Percentiles rank a stretch among this genome's conserved stretches.
Conservation (phyloP, 2,329 filamentous ascomycete genomes). For the Calcarisporium arbuscula region DNA sequence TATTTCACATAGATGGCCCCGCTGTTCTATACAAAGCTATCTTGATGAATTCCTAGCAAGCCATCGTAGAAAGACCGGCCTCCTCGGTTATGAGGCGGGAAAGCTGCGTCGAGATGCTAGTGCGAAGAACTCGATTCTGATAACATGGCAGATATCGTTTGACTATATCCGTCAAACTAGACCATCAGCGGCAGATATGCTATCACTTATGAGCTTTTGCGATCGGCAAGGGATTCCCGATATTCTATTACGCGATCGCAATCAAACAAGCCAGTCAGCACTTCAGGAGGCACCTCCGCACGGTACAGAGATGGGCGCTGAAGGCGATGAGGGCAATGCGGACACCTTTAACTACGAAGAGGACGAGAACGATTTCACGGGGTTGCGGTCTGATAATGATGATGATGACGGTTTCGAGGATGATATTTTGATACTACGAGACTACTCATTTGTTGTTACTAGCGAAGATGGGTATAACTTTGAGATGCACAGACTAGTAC, state of each 20-base stretch:
- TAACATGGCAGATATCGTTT: constrained; percentile 27
- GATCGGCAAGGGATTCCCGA: constrained; percentile 23
- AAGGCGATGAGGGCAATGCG: constrained; percentile 6
- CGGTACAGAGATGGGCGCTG: too few relatives aligned
- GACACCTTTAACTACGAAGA: background rate
- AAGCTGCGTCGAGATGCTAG: constrained; percentile 13
- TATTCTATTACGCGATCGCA: constrained; percentile 8
- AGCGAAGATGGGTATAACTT: constrained; percentile 15
- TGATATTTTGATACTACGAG: constrained; percentile 21
- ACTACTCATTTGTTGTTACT: constrained; percentile 23
- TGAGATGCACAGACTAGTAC: constrained; percentile 30
- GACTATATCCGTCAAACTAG: constrained; percentile 17
- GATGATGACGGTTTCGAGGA: constrained; percentile 15
- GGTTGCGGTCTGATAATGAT: constrained; percentile 3
- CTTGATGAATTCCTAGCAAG: constrained; percentile 5
- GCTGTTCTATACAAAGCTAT: constrained; percentile 3
- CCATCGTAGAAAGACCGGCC: constrained; percentile 3
- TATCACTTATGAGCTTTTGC: constrained; percentile 24
- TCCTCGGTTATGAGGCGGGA: constrained; percentile 3
- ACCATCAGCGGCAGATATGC: constrained; percentile 17
- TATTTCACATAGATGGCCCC: constrained; percentile 5
- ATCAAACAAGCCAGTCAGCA: too few relatives aligned
- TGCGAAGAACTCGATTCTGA: constrained; percentile 18
- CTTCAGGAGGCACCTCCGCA: constrained; percentile 1
- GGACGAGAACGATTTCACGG: constrained; percentile 7